Conservation (phyloP, 192 early-diverging fungal genomes). For the Entomortierella parvispora region DNA sequence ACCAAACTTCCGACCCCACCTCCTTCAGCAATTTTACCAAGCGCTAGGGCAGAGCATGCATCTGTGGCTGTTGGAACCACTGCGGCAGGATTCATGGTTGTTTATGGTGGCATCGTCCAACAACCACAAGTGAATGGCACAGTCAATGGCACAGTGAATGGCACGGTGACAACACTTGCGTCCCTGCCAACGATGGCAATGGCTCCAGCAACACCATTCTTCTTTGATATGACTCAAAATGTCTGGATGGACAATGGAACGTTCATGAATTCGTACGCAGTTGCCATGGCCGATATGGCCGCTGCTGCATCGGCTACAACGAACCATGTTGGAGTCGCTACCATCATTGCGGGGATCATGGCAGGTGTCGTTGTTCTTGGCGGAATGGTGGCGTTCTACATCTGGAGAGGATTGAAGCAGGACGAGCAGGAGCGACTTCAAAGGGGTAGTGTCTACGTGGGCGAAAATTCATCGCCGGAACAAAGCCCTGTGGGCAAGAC, state of each 20-base stretch:
- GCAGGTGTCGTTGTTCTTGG: constrained; percentile 20
- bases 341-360: constrained; percentile 27
- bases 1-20: constrained; percentile 5
- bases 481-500: not conserved
- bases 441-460: constrained; percentile 4
- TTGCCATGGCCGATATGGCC: no score
- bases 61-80: constrained; percentile 9
- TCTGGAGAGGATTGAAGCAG: constrained; percentile 22
- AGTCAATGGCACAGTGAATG: no score
- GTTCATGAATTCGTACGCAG: constrained; percentile 10
- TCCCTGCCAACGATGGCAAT: constrained; percentile 7
- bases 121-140: no score
- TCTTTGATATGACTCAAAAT: constrained; percentile 13
- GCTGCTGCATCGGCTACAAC: not conserved
- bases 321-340: constrained; percentile 1
- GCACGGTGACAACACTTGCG: not conserved
- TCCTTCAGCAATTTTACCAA: constrained; percentile 3
- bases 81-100: constrained; percentile 22
- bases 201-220: constrained; percentile 5
- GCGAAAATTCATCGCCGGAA: not conserved
- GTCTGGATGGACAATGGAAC: constrained; percentile 13
- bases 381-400: constrained; percentile 20
- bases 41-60: constrained; percentile 16
- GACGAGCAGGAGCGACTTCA: constrained; percentile 6
- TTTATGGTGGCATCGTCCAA: constrained; percentile 16